phyloP scores from a whole-genome alignment of 2,329 filamentous ascomycete species.

The Penicillium sp. region DNA sequence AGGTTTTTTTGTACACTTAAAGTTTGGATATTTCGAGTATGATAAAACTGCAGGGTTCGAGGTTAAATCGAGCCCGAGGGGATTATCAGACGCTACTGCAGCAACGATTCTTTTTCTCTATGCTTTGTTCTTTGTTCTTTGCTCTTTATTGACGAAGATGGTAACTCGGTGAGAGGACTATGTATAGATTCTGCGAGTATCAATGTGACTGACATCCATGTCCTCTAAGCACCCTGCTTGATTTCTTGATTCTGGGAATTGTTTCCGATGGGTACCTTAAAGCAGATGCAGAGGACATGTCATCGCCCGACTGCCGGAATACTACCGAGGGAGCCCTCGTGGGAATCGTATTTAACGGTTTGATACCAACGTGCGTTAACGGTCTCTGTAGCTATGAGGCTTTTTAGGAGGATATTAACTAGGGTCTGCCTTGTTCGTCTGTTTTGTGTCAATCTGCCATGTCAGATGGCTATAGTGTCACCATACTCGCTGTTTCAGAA shows the following conservation, averaged over 20 bases:
- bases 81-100: too few species aligned
- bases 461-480: not conserved
- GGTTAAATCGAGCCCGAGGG: not conserved
- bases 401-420: not conserved
- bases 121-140: too few species aligned
- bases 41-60: not conserved
- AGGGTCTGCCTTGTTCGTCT: not conserved
- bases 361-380: not conserved
- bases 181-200: not conserved
- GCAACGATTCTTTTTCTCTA: not conserved
- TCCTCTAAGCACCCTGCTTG: not conserved
- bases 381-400: too few species aligned
- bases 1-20: not conserved
- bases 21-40: not conserved
- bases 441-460: too few species aligned
- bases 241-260: not conserved
- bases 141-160: not conserved
- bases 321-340: not conserved
- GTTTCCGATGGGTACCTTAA: too few species aligned
- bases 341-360: not conserved
- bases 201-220: not conserved
- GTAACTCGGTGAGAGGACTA: not conserved
- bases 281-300: too few species aligned
- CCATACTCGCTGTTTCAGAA: not conserved
- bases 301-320: too few species aligned